phyloP scores from a whole-genome alignment of 805 yeast genomes.

The Ogataea haglerorum region DNA sequence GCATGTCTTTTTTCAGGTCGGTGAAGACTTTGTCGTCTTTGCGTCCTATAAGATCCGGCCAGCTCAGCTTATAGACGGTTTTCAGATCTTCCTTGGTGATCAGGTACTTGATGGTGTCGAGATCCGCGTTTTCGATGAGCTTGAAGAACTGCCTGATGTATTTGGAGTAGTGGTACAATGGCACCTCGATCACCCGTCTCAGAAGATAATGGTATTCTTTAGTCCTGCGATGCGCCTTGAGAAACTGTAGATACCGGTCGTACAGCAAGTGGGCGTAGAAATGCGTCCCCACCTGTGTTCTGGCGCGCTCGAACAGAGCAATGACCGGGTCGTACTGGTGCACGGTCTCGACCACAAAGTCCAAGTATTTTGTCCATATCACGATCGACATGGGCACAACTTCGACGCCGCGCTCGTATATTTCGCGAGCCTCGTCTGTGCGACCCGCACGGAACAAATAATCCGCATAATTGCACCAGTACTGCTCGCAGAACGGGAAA shows the following conservation, averaged over 20 bases:
- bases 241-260: conserved; percentile 44
- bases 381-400: conserved; percentile 43
- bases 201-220: conserved; percentile 41
- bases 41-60: conserved; percentile 25
- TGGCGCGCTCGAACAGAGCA: conserved; percentile 43
- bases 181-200: conserved; percentile 51
- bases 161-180: conserved; percentile 49
- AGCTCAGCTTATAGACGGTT: conserved; percentile 16
- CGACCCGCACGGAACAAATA: conserved; percentile 45
- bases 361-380: conserved; percentile 49
- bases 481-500: conserved; percentile 50
- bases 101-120: conserved; percentile 26
- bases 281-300: conserved; percentile 48
- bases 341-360: conserved; percentile 34
- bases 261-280: conserved; percentile 51
- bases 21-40: conserved; percentile 17
- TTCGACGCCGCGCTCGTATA: conserved; percentile 40
- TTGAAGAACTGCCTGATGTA: conserved; percentile 40
- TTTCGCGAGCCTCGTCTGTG: conserved; percentile 34
- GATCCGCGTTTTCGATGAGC: conserved; percentile 34
- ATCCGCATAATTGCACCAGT: conserved; percentile 56
- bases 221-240: conserved; percentile 26
- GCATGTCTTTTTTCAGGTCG: conserved; percentile 37
- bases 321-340: conserved; percentile 33
- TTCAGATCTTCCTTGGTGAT: conserved; percentile 24